Percentiles rank a stretch among this genome's conserved stretches.
Evolutionary conservation across 2,329 filamentous ascomycete genomes (phyloP).

Genomic region (Epichloe sylvatica): DNA sequence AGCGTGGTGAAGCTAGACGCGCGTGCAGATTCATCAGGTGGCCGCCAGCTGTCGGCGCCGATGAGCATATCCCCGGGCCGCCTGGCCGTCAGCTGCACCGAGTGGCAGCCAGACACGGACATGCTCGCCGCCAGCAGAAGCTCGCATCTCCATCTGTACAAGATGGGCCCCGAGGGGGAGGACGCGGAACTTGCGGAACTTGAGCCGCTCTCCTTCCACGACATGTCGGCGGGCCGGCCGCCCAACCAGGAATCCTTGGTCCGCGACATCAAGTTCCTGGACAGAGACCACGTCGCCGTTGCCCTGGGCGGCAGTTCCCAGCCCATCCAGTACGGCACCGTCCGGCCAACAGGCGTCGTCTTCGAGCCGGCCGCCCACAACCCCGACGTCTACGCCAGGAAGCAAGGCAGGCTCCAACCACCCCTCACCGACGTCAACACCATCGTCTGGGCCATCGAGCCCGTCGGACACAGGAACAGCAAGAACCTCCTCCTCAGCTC

Average conservation of each 20-base stretch:
- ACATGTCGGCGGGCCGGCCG: slow-evolving; percentile 12
- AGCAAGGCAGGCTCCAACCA: no score
- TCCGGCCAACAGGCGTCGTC: slow-evolving; percentile 32
- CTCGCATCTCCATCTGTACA: slow-evolving; percentile 17
- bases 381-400: no score
- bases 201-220: slow-evolving; percentile 12
- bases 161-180: slow-evolving; percentile 9
- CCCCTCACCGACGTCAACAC: slow-evolving; percentile 16
- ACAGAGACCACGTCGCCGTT: slow-evolving; percentile 29
- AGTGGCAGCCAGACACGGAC: slow-evolving; percentile 18
- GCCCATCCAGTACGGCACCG: slow-evolving; percentile 31
- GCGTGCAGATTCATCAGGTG: not conserved
- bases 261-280: slow-evolving; percentile 31
- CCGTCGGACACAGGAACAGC: slow-evolving; percentile 23
- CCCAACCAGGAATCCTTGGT: slow-evolving; percentile 14
- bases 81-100: slow-evolving; percentile 19
- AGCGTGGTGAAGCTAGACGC: slow-evolving; percentile 10
- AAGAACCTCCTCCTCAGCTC: slow-evolving; percentile 33
- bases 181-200: slow-evolving; percentile 6
- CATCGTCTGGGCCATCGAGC: slow-evolving; percentile 33
- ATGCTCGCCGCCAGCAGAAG: slow-evolving; percentile 19
- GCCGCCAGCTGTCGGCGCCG: not conserved
- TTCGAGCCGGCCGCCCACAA: slow-evolving; percentile 22
- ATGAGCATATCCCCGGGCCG: slow-evolving; percentile 9
- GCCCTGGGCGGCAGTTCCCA: slow-evolving; percentile 27